Percentiles rank a stretch among this genome's conserved stretches.
Evolutionary conservation across 202 grass and related monocot species (phyloP).

Genomic region (Digitaria exilis): DNA sequence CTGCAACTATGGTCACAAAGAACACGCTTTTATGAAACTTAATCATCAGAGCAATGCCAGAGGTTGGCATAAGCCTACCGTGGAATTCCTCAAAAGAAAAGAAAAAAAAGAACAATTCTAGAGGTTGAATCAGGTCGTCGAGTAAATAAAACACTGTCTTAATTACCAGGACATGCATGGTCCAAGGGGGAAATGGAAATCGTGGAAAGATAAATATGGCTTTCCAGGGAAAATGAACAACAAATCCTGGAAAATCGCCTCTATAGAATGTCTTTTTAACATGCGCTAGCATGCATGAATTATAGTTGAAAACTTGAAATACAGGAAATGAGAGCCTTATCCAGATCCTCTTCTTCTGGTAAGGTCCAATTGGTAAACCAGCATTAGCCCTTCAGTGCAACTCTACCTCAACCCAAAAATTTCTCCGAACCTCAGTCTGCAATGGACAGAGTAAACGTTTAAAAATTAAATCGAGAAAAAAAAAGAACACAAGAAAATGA

Average conservation of each 20-base stretch:
- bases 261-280: neutral
- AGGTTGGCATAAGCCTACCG: neutral
- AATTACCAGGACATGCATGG: neutral
- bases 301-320: neutral
- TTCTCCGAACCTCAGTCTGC: neutral
- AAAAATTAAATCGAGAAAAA: neutral
- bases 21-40: neutral
- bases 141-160: neutral
- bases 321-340: neutral
- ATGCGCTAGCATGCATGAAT: neutral
- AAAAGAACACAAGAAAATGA: neutral
- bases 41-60: neutral
- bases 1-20: neutral
- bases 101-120: neutral
- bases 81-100: neutral
- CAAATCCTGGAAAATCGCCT: neutral
- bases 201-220: neutral
- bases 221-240: neutral
- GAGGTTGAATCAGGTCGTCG: neutral
- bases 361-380: neutral
- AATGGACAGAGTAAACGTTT: neutral
- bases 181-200: neutral
- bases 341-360: neutral
- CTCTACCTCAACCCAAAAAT: neutral
- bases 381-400: neutral